Conservation (phyloP, 2,329 filamentous ascomycete species). For the Diaporthe nobilis region DNA sequence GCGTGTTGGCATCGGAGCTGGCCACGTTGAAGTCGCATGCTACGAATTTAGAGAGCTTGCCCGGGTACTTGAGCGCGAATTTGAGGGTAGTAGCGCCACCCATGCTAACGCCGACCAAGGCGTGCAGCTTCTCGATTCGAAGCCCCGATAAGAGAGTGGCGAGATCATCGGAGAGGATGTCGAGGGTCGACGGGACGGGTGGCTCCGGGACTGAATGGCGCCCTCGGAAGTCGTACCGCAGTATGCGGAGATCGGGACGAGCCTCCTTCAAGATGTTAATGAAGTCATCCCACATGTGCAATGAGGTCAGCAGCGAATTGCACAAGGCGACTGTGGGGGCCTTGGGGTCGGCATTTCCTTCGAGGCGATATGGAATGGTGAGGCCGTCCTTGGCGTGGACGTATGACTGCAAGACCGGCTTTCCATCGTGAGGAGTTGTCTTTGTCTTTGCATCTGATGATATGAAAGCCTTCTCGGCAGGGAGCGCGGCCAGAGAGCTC, state of each 20-base stretch:
- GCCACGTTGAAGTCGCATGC: slow-evolving; percentile 85
- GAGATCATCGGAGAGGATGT: slow-evolving; percentile 78
- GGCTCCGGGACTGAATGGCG: slow-evolving; percentile 66
- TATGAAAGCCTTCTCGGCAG: slow-evolving; percentile 63
- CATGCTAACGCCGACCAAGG: slow-evolving; percentile 83
- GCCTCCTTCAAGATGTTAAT: slow-evolving; percentile 71
- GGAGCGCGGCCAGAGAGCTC: slow-evolving; percentile 65
- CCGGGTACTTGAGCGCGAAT: slow-evolving; percentile 76
- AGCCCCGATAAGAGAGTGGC: slow-evolving; percentile 76
- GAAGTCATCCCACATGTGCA: slow-evolving; percentile 86
- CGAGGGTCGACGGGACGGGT: slow-evolving; percentile 69
- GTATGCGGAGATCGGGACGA: slow-evolving; percentile 77
- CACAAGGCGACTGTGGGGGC: slow-evolving; percentile 82
- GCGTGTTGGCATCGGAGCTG: slow-evolving; percentile 80
- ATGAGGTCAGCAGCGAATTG: slow-evolving; percentile 85
- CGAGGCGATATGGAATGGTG: slow-evolving; percentile 79
- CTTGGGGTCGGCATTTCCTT: slow-evolving; percentile 76
- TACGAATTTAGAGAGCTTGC: slow-evolving; percentile 72
- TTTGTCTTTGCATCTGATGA: slow-evolving; percentile 68
- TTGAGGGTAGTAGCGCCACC: slow-evolving; percentile 85
- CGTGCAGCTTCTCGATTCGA: slow-evolving; percentile 75
- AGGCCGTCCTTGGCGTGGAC: slow-evolving; percentile 79
- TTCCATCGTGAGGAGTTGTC: slow-evolving; percentile 65
- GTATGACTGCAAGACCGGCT: slow-evolving; percentile 73
- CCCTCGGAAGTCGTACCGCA: slow-evolving; percentile 85